Percentiles rank a stretch among this genome's conserved stretches.
phyloP scores from a whole-genome alignment of 106 monocot species.

The Triglochin maritima region DNA sequence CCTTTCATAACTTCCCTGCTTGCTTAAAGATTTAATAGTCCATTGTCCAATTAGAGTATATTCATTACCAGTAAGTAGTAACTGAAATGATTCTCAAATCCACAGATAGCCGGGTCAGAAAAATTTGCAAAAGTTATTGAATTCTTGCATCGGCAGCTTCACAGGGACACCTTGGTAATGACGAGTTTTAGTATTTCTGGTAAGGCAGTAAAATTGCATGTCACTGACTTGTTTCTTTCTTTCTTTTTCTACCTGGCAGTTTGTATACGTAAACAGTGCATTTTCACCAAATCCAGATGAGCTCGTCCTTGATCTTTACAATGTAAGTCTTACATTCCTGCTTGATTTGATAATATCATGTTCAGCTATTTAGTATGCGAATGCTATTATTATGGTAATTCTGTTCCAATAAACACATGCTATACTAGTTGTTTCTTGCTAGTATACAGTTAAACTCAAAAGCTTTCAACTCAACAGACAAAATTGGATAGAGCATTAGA shows the following conservation, averaged over 20 bases:
- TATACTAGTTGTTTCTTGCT: no score
- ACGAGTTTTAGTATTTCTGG: background rate
- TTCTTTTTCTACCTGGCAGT: constrained; percentile 28
- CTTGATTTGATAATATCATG: background rate
- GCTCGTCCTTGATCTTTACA: constrained; percentile 78
- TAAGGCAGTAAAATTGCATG: background rate
- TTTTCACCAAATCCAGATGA: constrained; percentile 99
- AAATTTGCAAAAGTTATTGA: constrained; percentile 10
- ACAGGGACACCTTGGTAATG: constrained; percentile 79
- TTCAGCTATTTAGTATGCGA: background rate
- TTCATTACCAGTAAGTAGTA: no score
- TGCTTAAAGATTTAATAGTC: no score
- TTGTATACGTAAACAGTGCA: constrained; percentile 93
- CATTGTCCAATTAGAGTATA: no score
- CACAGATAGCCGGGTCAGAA: constrained; percentile 9
- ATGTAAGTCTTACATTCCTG: constrained; percentile 37
- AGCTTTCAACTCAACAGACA: no score
- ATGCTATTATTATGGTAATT: background rate
- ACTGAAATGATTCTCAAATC: background rate
- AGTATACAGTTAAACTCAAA: no score
- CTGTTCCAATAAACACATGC: background rate
- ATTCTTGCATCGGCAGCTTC: constrained; percentile 18
- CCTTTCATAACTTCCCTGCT: no score
- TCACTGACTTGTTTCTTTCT: background rate
- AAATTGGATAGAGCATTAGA: no score